Percentiles rank a stretch among this genome's conserved stretches.
Evolutionary conservation across 2,329 filamentous ascomycete species (phyloP).

Genomic region (Exophiala aquamarina): DNA sequence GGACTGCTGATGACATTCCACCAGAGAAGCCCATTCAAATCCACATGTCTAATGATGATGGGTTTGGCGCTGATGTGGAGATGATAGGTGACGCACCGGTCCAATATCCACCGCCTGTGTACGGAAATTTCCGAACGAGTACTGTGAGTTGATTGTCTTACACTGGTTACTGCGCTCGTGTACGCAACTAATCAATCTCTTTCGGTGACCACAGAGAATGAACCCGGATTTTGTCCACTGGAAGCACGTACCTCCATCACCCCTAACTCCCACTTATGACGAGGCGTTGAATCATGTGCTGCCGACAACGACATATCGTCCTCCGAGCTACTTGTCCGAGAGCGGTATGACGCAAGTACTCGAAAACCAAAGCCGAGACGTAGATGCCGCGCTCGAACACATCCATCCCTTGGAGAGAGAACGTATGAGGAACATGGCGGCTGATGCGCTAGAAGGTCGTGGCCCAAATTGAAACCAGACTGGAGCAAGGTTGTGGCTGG

Average conservation of each 20-base stretch:
- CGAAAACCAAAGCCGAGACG: slow-evolving; percentile 63
- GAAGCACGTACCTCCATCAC: slow-evolving; percentile 58
- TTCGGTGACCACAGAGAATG: slow-evolving; percentile 55
- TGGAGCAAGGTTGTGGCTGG: too few relatives aligned
- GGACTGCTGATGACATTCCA: slow-evolving; percentile 5
- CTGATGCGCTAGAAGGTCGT: slow-evolving; percentile 18
- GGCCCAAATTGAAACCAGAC: not conserved
- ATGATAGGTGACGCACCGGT: slow-evolving; percentile 36
- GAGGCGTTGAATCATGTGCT: slow-evolving; percentile 23
- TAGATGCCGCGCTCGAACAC: slow-evolving; percentile 45
- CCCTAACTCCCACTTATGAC: slow-evolving; percentile 27
- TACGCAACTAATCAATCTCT: not conserved
- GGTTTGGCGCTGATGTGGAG: slow-evolving; percentile 52
- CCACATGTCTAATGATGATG: slow-evolving; percentile 71
- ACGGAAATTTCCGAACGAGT: slow-evolving; percentile 80
- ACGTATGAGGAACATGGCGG: slow-evolving; percentile 21
- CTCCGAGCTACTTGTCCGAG: slow-evolving; percentile 75
- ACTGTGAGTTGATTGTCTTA: slow-evolving; percentile 65
- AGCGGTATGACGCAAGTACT: slow-evolving; percentile 73
- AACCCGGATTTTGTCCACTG: slow-evolving; percentile 81
- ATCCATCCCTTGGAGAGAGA: slow-evolving; percentile 51
- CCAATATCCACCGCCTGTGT: slow-evolving; percentile 70
- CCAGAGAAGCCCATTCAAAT: slow-evolving; percentile 75
- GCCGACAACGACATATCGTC: slow-evolving; percentile 47
- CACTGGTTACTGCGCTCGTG: not conserved